Base-by-base conservation (phyloP, 2,329 filamentous ascomycete genomes). In the Botrytis porri region DNA sequence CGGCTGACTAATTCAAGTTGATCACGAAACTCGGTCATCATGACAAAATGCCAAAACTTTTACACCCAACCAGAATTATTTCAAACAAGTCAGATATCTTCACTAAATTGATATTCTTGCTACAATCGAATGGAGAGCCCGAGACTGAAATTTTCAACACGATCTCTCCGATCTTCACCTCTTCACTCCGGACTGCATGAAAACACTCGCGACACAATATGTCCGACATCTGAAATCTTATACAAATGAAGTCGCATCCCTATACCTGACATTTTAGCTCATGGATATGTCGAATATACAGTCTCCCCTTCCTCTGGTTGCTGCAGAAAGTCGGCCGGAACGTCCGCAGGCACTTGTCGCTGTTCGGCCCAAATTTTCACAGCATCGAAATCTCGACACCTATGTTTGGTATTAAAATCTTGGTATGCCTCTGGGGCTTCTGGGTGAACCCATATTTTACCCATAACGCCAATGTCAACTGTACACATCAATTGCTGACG, bases 401-500 rank as follows among this genome's bases (percentile, higher is more conserved):
- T 82, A 75, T 88, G 87, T 73, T 83, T 79, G 0, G 85, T 88
- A 74, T 86, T 87, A 80, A 88, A 88, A 77, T 88, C 85, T 4
- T 86, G 84, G 75, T 85, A 87, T 4, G 78, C 76, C 65, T 77
- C 78, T 1, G 83, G 82, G 14, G 80, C 79, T 14, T 80, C 75
- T 18, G 76, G 76, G 54, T 86, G 82, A 75, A 84, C 84, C 86
- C 86, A 88, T 12, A 88, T 80, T 73, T 88, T 86, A 3, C 86
- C 86, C 1, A 88, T 80, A 1, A 88, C 81, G 1, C 85, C 86
- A 20, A 85, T 82, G 73, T 88, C 86, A 1, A 84, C 81, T 3
- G 82, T 85, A 76, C 86, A 89, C 85, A 88, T 88, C 32, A 89
- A 79, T 69, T 87, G 84, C 76, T 88, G 86, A 22, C 86, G 83